A percentile compares a stretch with the other conserved stretches of the same genome.
phyloP scores from a whole-genome alignment of 2,329 filamentous ascomycete genomes.

The Beauveria bassiana region DNA sequence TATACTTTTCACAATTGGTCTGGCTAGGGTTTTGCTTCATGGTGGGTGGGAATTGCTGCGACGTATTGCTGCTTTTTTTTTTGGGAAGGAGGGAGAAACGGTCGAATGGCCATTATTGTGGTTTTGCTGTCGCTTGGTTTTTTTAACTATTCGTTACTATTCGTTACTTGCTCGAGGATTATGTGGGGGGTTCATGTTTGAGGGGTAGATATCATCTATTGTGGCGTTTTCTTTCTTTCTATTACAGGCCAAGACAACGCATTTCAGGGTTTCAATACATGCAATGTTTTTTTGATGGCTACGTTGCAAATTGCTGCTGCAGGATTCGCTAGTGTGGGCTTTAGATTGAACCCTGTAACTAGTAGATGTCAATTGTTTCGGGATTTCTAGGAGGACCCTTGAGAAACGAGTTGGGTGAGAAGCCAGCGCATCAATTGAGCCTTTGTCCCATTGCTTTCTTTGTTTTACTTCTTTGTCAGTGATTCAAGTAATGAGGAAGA shows the following conservation, averaged over 20 bases:
- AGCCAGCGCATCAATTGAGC: not conserved
- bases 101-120: not conserved
- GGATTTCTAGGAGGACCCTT: not conserved
- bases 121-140: not conserved
- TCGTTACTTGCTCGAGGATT: not conserved
- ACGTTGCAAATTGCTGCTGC: conserved; percentile 5
- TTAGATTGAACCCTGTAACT: not conserved
- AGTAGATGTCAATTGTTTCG: not conserved
- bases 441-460: not conserved
- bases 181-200: not conserved
- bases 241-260: not conserved
- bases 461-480: not conserved
- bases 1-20: not conserved
- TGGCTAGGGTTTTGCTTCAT: not conserved
- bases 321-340: not conserved
- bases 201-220: conserved; percentile 4
- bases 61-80: conserved; percentile 1
- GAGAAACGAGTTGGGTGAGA: not conserved
- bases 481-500: not conserved
- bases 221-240: conserved; percentile 6
- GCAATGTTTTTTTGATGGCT: not conserved
- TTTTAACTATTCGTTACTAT: not conserved
- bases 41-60: not conserved
- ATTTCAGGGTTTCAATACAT: not conserved
- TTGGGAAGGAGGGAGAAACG: conserved; percentile 5